Percentiles rank a stretch among this genome's conserved stretches.
Conservation (phyloP, 805 yeast genomes). For the Cyberlindnera lachancei region DNA sequence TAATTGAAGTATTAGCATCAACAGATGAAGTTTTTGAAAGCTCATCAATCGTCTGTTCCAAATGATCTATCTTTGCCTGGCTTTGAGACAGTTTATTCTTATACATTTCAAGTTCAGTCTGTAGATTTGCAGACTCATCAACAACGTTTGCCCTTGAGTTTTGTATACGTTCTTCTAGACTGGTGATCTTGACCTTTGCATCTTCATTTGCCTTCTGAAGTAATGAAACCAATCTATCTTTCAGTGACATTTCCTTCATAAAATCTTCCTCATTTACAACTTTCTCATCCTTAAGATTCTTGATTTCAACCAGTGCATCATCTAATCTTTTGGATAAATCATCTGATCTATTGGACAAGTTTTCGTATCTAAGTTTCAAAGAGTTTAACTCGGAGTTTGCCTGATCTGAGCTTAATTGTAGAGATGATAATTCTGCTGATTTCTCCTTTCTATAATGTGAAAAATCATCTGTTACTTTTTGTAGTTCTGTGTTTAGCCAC, state of each 20-base stretch:
- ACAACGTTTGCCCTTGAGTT: slow-evolving; percentile 15
- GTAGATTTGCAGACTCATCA: slow-evolving; percentile 56
- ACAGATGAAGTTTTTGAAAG: slow-evolving; percentile 21
- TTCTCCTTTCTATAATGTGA: slow-evolving; percentile 21
- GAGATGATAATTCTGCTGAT: slow-evolving; percentile 18
- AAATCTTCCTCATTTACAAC: slow-evolving; percentile 41
- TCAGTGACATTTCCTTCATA: slow-evolving; percentile 49
- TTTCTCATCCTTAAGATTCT: slow-evolving; percentile 37
- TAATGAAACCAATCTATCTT: slow-evolving; percentile 52
- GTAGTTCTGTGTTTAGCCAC: slow-evolving; percentile 34
- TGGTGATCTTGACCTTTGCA: slow-evolving; percentile 41
- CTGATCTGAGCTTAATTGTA: slow-evolving; percentile 24
- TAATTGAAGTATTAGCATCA: slow-evolving; percentile 15
- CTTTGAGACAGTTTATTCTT: slow-evolving; percentile 38
- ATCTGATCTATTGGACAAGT: slow-evolving; percentile 28
- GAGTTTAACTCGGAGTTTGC: slow-evolving; percentile 25
- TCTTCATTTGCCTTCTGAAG: slow-evolving; percentile 48
- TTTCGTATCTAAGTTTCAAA: slow-evolving; percentile 21
- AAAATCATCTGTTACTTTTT: slow-evolving; percentile 26
- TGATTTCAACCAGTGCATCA: slow-evolving; percentile 35
- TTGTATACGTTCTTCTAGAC: slow-evolving; percentile 38
- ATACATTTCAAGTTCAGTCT: slow-evolving; percentile 50
- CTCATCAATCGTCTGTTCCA: slow-evolving; percentile 39
- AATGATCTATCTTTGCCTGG: slow-evolving; percentile 32
- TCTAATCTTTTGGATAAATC: slow-evolving; percentile 34